A percentile compares a stretch with the other conserved stretches of the same genome.
Conservation (phyloP, 768 basidiomycete species). For the Lentinula sp. region DNA sequence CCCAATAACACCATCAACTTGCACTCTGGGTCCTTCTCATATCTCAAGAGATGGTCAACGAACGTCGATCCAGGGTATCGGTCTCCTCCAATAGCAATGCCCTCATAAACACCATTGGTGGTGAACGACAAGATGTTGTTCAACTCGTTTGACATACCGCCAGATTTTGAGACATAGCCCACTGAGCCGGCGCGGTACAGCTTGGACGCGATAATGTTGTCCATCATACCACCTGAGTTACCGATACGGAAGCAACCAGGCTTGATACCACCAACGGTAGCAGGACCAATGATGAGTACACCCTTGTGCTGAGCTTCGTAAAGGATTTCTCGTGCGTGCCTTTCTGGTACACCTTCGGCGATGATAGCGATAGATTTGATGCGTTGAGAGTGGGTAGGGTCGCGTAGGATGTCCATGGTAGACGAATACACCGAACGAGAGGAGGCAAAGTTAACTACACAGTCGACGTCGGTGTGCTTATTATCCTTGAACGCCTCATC, state of each 20-base stretch:
- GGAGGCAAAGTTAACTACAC: slow-evolving; percentile 97
- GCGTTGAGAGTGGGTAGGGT: slow-evolving; percentile 82
- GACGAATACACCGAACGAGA: slow-evolving; percentile 92
- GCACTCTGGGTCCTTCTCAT: slow-evolving; percentile 95
- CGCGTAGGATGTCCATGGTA: slow-evolving; percentile 84
- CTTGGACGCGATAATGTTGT: slow-evolving; percentile 98
- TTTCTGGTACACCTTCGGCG: slow-evolving; percentile 98
- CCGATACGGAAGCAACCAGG: slow-evolving; percentile 99
- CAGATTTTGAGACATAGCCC: slow-evolving; percentile 99
- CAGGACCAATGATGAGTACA: slow-evolving; percentile 86
- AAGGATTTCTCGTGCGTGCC: slow-evolving; percentile 94
- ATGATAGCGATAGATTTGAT: slow-evolving; percentile 75
- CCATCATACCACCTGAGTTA: slow-evolving; percentile 99
- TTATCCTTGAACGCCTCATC: slow-evolving; percentile 14
- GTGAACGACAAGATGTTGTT: slow-evolving; percentile 98
- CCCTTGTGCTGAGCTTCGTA: slow-evolving; percentile 80
- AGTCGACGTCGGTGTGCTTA: slow-evolving; percentile 96
- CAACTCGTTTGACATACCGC: slow-evolving; percentile 99
- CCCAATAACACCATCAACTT: slow-evolving; percentile 99
- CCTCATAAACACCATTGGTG: slow-evolving; percentile 99
- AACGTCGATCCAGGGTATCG: slow-evolving; percentile 98
- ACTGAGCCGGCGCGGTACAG: slow-evolving; percentile 97
- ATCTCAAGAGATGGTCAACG: slow-evolving; percentile 97
- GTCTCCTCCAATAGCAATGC: slow-evolving; percentile 99
- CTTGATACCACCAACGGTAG: slow-evolving; percentile 99